phyloP scores from a whole-genome alignment of 176 grass and related monocot genomes.

The Leersia perrieri region DNA sequence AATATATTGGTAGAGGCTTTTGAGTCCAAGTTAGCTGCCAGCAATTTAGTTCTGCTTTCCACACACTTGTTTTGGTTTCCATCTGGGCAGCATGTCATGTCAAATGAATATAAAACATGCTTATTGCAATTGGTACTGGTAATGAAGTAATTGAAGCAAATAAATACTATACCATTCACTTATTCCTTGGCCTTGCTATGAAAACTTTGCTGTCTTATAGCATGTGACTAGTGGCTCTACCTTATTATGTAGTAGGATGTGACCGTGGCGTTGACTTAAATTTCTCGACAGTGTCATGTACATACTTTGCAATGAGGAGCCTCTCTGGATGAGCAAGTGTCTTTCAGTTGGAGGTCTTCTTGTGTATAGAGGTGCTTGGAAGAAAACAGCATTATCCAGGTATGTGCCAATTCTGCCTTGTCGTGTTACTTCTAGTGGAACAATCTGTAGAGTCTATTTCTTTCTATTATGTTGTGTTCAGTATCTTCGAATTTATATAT shows the following conservation, averaged over 20 bases:
- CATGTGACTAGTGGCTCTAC: background rate
- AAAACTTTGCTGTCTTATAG: background rate
- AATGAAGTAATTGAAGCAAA: background rate
- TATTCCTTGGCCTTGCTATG: background rate
- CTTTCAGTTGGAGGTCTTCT: conserved; percentile 72
- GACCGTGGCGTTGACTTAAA: background rate
- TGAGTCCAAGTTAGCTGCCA: background rate
- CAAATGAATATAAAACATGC: background rate
- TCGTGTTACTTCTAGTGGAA: background rate
- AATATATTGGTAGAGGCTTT: too few relatives aligned
- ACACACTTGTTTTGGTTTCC: background rate
- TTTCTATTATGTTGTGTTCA: background rate
- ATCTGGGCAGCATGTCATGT: background rate
- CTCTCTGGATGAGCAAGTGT: conserved; percentile 97
- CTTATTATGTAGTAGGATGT: background rate
- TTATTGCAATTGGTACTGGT: background rate
- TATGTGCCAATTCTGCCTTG: conserved; percentile 28
- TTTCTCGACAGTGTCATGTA: conserved; percentile 80
- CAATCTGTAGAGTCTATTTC: background rate
- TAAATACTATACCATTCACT: background rate
- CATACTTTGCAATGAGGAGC: conserved; percentile 97
- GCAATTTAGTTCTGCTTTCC: background rate
- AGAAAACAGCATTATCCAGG: conserved; percentile 68
- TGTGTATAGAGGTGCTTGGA: conserved; percentile 85
- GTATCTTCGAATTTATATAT: background rate